Evolutionary conservation across 352 stramenopile species (phyloP).

Genomic region (Phytophthora sojae): DNA sequence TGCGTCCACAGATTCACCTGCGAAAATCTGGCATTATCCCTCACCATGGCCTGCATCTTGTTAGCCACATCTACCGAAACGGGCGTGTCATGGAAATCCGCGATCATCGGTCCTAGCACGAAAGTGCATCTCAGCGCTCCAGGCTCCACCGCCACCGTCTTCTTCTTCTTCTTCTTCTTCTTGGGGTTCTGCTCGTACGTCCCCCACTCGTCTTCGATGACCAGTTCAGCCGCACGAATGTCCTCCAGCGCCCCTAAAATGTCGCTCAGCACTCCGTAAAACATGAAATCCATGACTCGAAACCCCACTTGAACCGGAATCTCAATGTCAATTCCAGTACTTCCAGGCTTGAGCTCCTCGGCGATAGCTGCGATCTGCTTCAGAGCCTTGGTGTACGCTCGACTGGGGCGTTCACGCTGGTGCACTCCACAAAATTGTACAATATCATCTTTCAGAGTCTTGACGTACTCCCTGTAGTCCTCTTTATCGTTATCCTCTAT

Average conservation of each 20-base stretch:
- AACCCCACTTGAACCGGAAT: slow-evolving; percentile 19
- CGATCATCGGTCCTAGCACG: slow-evolving; percentile 23
- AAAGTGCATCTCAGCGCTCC: slow-evolving; percentile 22
- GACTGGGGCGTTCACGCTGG: slow-evolving; percentile 10
- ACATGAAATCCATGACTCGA: slow-evolving; percentile 6
- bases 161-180: slow-evolving; percentile 2
- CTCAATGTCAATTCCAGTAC: slow-evolving; percentile 16
- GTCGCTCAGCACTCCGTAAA: slow-evolving; percentile 6
- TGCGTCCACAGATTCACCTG: slow-evolving; percentile 12
- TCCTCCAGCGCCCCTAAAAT: slow-evolving; percentile 1
- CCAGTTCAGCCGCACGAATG: slow-evolving; percentile 1
- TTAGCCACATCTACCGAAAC: background rate
- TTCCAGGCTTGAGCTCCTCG: background rate
- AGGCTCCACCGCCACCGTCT: background rate
- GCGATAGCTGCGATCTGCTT: slow-evolving; percentile 14
- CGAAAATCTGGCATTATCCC: slow-evolving; percentile 13
- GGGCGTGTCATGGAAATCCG: slow-evolving; percentile 8
- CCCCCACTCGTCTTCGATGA: slow-evolving; percentile 12
- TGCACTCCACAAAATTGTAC: slow-evolving; percentile 16
- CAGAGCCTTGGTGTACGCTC: slow-evolving; percentile 10
- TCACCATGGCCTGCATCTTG: slow-evolving; percentile 7
- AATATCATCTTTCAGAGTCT: slow-evolving; percentile 22
- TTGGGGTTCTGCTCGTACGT: slow-evolving; percentile 1
- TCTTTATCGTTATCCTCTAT: slow-evolving; percentile 10
- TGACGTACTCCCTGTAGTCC: slow-evolving; percentile 1